Evolutionary conservation across 371 early-diverging fungal genomes (phyloP).

Genomic region (Rhizopus sp.): DNA sequence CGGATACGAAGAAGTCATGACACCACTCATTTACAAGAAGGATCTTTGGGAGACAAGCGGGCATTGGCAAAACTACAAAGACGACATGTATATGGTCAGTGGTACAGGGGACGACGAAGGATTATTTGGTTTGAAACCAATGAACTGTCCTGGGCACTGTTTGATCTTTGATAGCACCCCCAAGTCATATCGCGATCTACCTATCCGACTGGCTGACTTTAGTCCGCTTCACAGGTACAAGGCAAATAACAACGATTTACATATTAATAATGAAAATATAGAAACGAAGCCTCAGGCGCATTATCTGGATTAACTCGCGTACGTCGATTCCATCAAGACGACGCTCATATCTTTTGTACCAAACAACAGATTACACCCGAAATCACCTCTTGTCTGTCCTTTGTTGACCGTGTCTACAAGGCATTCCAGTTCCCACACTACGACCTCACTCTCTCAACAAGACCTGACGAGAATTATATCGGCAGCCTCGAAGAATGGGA

Average conservation of each 20-base stretch:
- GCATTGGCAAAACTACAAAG: constrained; percentile 95
- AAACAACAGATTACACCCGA: constrained; percentile 76
- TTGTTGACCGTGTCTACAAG: constrained; percentile 87
- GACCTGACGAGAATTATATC: constrained; percentile 92
- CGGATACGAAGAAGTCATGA: constrained; percentile 95
- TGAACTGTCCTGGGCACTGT: constrained; percentile 99
- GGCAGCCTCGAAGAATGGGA: constrained; percentile 95
- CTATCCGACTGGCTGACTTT: constrained; percentile 93
- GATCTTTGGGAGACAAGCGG: constrained; percentile 96
- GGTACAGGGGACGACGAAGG: constrained; percentile 60
- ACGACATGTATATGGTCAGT: constrained; percentile 66
- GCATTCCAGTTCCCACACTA: constrained; percentile 85
- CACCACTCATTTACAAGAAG: constrained; percentile 93
- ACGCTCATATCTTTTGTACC: constrained; percentile 96
- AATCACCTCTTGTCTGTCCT: constrained; percentile 81
- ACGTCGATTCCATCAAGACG: constrained; percentile 96
- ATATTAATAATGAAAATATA: constrained; percentile 16
- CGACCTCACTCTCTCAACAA: constrained; percentile 90
- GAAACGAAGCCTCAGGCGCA: constrained; percentile 93
- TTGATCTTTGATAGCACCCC: constrained; percentile 84
- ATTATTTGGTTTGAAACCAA: constrained; percentile 90
- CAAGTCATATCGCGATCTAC: constrained; percentile 91
- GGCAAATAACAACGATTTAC: neutral
- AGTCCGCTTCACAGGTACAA: constrained; percentile 88
- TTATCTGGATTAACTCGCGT: constrained; percentile 94